Conservation (phyloP, 2,329 filamentous ascomycete genomes). For the Laburnicola sp. region DNA sequence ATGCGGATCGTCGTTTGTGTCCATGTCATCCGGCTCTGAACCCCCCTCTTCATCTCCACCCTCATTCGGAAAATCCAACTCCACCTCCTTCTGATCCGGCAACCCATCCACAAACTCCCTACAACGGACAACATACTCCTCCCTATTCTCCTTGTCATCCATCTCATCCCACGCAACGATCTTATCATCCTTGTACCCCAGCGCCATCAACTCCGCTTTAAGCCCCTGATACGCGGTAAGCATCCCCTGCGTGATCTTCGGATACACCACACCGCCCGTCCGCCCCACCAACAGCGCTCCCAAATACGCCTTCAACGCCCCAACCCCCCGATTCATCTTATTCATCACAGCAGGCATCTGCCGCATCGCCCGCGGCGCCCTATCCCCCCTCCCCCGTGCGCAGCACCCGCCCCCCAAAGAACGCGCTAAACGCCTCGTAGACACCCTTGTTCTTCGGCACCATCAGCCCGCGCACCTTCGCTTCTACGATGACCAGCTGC, state of each 20-base stretch:
- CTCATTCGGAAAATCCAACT: neutral
- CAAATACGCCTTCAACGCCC: neutral
- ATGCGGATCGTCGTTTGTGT: too few species aligned
- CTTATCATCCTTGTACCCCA: neutral
- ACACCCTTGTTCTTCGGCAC: slow-evolving; percentile 11
- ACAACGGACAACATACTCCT: neutral
- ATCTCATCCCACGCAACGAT: neutral
- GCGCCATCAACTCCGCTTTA: neutral
- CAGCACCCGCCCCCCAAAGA: slow-evolving; percentile 14
- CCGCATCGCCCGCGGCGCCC: slow-evolving; percentile 6
- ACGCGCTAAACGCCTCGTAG: slow-evolving; percentile 19
- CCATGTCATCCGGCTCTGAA: too few species aligned
- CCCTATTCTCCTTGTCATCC: neutral
- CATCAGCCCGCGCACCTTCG: slow-evolving; percentile 12
- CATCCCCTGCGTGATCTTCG: slow-evolving; percentile 1
- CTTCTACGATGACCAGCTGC: slow-evolving; percentile 20
- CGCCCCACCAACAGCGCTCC: slow-evolving; percentile 2
- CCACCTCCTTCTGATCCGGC: neutral
- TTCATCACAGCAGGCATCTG: slow-evolving; percentile 20
- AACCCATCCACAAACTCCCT: neutral
- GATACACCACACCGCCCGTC: neutral
- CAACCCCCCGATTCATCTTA: slow-evolving; percentile 18
- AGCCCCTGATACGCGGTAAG: neutral
- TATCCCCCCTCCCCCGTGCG: slow-evolving; percentile 26
- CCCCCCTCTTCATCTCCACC: slow-evolving; percentile 26